Evolutionary conservation across 148 eudicot genomes (phyloP).

Genomic region (Heliamphora exappendiculata): DNA sequence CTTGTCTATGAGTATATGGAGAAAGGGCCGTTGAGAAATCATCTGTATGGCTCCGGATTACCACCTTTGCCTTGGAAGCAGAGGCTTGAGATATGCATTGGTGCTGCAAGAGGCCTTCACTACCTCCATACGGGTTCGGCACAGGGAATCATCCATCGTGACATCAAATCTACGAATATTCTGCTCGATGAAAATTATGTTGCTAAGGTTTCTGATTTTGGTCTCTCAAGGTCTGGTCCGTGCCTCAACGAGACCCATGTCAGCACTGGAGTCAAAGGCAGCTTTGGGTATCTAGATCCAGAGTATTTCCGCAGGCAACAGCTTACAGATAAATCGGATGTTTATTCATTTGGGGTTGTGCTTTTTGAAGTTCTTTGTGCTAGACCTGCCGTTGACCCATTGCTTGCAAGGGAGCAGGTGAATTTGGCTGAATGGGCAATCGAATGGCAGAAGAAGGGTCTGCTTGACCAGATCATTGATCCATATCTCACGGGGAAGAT

Average conservation of each 20-base stretch:
- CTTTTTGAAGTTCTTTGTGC: slow-evolving; percentile 91
- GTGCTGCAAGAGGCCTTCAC: slow-evolving; percentile 92
- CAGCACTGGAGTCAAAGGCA: slow-evolving; percentile 96
- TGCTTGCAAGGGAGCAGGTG: slow-evolving; percentile 72
- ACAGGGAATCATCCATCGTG: slow-evolving; percentile 93
- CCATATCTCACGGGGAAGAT: slow-evolving; percentile 50
- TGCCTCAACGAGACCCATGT: slow-evolving; percentile 85
- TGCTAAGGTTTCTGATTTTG: slow-evolving; percentile 96
- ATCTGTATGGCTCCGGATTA: slow-evolving; percentile 53
- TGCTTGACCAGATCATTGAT: slow-evolving; percentile 60
- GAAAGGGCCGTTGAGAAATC: slow-evolving; percentile 73
- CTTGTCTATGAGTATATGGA: slow-evolving; percentile 89
- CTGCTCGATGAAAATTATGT: slow-evolving; percentile 72
- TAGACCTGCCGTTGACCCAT: slow-evolving; percentile 86
- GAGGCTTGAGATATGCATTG: slow-evolving; percentile 88
- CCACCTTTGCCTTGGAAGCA: slow-evolving; percentile 80
- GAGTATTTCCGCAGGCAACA: slow-evolving; percentile 91
- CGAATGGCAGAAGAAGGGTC: slow-evolving; percentile 61
- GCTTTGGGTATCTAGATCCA: slow-evolving; percentile 93
- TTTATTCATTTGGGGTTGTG: slow-evolving; percentile 90
- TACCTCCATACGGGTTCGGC: slow-evolving; percentile 92
- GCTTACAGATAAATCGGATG: slow-evolving; percentile 87
- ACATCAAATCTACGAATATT: slow-evolving; percentile 93
- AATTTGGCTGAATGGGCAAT: slow-evolving; percentile 92
- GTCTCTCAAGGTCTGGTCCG: slow-evolving; percentile 85